Evolutionary conservation across 2,329 filamentous ascomycete genomes (phyloP).

Genomic region (Byssochlamys sp.): DNA sequence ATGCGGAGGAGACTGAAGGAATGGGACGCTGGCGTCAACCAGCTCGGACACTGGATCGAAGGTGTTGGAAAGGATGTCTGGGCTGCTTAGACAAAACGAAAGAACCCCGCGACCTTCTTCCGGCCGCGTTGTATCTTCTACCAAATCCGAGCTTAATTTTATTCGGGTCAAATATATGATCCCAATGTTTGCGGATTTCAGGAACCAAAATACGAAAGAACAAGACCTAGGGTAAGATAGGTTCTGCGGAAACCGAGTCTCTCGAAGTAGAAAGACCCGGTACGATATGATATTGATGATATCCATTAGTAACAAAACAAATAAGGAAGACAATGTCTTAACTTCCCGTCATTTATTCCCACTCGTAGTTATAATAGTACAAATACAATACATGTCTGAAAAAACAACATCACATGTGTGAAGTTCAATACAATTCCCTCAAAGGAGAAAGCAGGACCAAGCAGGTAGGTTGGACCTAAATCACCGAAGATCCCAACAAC

Average conservation of each 20-base stretch:
- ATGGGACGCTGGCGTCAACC: constrained; percentile 93
- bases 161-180: constrained; percentile 6
- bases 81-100: constrained; percentile 54
- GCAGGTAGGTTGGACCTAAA: constrained; percentile 8
- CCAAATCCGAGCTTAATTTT: constrained; percentile 9
- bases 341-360: not conserved
- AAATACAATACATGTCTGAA: not conserved
- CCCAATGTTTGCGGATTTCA: not conserved
- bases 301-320: not conserved
- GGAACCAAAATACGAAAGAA: not conserved
- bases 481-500: constrained; percentile 25
- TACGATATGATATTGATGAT: not conserved
- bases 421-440: not conserved
- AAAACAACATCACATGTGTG: not conserved
- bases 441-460: not conserved
- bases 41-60: constrained; percentile 95
- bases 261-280: not conserved
- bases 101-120: constrained; percentile 4
- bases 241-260: not conserved
- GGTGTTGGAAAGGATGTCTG: constrained; percentile 87
- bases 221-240: not conserved
- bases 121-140: constrained; percentile 4
- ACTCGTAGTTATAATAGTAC: not conserved
- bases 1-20: constrained; percentile 83
- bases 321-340: not conserved